Evolutionary conservation across 1,284 basidiomycete genomes (phyloP).

Genomic region (Cryptococcus deneoformans): DNA sequence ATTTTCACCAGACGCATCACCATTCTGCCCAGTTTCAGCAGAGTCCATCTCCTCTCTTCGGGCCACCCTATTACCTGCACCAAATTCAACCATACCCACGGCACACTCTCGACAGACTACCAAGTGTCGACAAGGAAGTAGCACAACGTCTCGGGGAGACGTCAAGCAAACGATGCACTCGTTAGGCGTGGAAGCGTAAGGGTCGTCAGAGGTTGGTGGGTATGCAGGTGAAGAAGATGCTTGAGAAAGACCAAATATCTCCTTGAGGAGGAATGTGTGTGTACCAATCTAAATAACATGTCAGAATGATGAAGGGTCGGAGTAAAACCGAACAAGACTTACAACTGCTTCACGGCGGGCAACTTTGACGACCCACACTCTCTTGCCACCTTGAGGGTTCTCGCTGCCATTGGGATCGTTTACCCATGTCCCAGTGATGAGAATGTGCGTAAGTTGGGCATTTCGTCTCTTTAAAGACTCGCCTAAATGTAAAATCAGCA

Average conservation of each 20-base stretch:
- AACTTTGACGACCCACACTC: constrained; percentile 77
- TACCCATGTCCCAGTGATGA: constrained; percentile 69
- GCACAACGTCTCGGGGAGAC: constrained; percentile 78
- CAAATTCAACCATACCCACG: constrained; percentile 91
- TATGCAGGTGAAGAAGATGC: constrained; percentile 45
- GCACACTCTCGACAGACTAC: constrained; percentile 91
- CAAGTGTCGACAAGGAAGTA: constrained; percentile 83
- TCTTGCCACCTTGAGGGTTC: constrained; percentile 50
- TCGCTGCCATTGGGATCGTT: constrained; percentile 22
- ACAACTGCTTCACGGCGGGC: constrained; percentile 77
- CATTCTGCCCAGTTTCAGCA: constrained; percentile 16
- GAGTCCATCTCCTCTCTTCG: constrained; percentile 52
- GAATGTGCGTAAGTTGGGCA: constrained; percentile 80
- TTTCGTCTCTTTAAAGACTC: constrained; percentile 61
- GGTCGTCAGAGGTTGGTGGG: constrained; percentile 54
- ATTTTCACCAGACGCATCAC: constrained; percentile 20
- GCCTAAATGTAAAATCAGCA: constrained; percentile 20
- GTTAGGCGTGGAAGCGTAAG: constrained; percentile 71
- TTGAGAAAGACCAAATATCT: constrained; percentile 77
- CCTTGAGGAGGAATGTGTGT: constrained; percentile 86
- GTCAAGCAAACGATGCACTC: constrained; percentile 87
- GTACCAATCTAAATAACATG: constrained; percentile 61
- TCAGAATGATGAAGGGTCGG: not conserved
- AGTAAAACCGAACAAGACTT: constrained; percentile 1
- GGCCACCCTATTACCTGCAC: constrained; percentile 77